Conservation (phyloP, 108 stramenopile species). For the Asterionellopsis glacialis region DNA sequence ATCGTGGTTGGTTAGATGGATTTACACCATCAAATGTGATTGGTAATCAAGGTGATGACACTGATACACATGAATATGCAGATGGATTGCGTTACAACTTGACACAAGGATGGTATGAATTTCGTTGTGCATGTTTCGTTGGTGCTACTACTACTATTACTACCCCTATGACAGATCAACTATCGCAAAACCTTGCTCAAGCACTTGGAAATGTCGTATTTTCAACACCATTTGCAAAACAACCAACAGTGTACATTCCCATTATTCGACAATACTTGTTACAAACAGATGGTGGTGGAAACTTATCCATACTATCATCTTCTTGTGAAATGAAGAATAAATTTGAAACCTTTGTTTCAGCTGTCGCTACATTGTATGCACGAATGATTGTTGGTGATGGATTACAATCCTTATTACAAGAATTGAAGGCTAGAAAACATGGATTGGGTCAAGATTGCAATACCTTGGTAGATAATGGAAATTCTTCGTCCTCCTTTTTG, state of each 20-base stretch:
- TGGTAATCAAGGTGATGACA: constrained; percentile 6
- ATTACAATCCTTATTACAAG: constrained; percentile 32
- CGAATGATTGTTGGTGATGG: constrained; percentile 69
- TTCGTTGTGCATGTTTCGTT: constrained; percentile 40
- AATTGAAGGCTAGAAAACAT: constrained; percentile 17
- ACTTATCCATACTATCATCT: constrained; percentile 31
- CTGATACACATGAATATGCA: constrained; percentile 43
- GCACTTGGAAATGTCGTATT: constrained; percentile 9
- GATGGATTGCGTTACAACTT: constrained; percentile 74
- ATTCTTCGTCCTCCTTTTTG: neutral
- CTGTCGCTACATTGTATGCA: constrained; percentile 62
- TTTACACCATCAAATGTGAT: neutral
- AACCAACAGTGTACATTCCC: constrained; percentile 32
- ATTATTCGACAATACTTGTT: constrained; percentile 37
- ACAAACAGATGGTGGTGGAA: constrained; percentile 41
- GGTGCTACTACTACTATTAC: no score
- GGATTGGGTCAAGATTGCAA: neutral
- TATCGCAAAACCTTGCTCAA: constrained; percentile 16
- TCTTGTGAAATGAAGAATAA: no score
- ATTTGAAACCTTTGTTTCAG: constrained; percentile 41
- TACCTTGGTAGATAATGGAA: constrained; percentile 11
- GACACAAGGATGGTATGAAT: constrained; percentile 75
- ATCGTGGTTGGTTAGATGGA: constrained; percentile 60
- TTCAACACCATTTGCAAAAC: constrained; percentile 9
- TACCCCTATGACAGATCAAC: no score